phyloP scores from a whole-genome alignment of 441 rosid species.

The Gossypium laxum region DNA sequence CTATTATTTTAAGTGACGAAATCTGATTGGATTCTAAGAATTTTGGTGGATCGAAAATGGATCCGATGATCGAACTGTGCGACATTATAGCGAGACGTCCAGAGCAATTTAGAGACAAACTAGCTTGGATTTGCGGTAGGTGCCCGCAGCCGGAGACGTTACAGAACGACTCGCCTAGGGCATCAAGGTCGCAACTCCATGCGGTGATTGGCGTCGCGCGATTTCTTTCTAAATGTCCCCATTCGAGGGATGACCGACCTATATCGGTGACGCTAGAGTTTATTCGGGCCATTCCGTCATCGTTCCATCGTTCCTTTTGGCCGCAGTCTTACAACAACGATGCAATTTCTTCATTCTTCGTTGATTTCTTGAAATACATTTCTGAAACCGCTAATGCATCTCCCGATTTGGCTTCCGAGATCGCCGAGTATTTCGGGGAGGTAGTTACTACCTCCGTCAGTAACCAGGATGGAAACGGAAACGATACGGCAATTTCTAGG shows the following conservation, averaged over 20 bases:
- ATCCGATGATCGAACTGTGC: slow-evolving; percentile 72
- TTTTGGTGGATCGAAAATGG: slow-evolving; percentile 34
- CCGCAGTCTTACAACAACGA: slow-evolving; percentile 60
- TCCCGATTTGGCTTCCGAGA: slow-evolving; percentile 53
- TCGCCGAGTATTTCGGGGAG: slow-evolving; percentile 56
- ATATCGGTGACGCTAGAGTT: slow-evolving; percentile 52
- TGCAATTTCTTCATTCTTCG: slow-evolving; percentile 46
- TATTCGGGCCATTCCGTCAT: slow-evolving; percentile 53
- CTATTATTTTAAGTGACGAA: background rate
- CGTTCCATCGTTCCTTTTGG: slow-evolving; percentile 69
- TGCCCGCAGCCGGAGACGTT: slow-evolving; percentile 70
- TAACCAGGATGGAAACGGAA: slow-evolving; percentile 21
- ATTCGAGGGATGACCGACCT: slow-evolving; percentile 44
- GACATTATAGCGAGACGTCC: slow-evolving; percentile 68
- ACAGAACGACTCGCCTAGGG: slow-evolving; percentile 54
- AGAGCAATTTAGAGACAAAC: slow-evolving; percentile 57
- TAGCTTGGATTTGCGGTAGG: slow-evolving; percentile 80
- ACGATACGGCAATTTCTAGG: slow-evolving; percentile 40
- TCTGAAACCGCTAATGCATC: slow-evolving; percentile 39
- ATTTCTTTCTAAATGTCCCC: slow-evolving; percentile 51
- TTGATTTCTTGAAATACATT: slow-evolving; percentile 54
- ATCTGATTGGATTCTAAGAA: background rate
- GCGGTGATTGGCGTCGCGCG: slow-evolving; percentile 68
- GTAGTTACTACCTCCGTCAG: slow-evolving; percentile 45
- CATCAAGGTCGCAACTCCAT: slow-evolving; percentile 75